These are phyloP conservation scores for Micractinium sp. DNA, from an alignment of 139 green algal species.

Conservation along the genomic window DNA sequence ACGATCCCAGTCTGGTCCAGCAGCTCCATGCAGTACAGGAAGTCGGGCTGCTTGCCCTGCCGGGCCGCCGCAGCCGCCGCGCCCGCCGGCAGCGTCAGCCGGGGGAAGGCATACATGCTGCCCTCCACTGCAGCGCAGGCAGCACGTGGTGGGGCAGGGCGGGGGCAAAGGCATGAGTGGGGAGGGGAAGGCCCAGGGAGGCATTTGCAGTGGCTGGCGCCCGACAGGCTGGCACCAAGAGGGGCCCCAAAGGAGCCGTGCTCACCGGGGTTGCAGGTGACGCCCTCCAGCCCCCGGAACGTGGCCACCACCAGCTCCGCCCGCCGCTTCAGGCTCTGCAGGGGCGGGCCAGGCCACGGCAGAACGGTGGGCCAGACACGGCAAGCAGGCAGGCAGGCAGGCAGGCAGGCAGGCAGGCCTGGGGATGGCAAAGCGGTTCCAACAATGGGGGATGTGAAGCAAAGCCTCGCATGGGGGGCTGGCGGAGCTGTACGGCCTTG, in stretches of 20 bases:
- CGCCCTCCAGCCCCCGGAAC: slow-evolving; percentile 89
- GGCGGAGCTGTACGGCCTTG: too few relatives aligned
- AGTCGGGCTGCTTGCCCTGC: slow-evolving; percentile 84
- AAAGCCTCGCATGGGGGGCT: too few relatives aligned
- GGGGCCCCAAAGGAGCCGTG: too few relatives aligned
- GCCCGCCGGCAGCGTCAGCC: slow-evolving; percentile 60
- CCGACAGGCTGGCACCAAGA: too few relatives aligned
- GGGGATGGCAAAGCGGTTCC: too few relatives aligned
- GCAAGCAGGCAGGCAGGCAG: neutral
- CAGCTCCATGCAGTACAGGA: slow-evolving; percentile 91
- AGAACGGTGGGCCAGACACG: neutral
- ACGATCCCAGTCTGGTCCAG: slow-evolving; percentile 90
- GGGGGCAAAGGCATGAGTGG: neutral
- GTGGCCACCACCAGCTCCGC: slow-evolving; percentile 77
- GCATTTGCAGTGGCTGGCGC: too few relatives aligned
- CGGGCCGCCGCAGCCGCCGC: slow-evolving; percentile 48
- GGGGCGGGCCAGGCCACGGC: neutral
- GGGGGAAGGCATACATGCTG: slow-evolving; percentile 74
- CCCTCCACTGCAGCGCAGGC: slow-evolving; percentile 36
- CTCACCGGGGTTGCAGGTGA: slow-evolving; percentile 75
- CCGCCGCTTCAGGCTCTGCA: slow-evolving; percentile 81
- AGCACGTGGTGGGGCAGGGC: too few relatives aligned
- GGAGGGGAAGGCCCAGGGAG: neutral
- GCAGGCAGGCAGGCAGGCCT: neutral
- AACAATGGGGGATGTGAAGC: too few relatives aligned